Conservation (phyloP, 257 asterid species). For the Gardenia jasminoides region DNA sequence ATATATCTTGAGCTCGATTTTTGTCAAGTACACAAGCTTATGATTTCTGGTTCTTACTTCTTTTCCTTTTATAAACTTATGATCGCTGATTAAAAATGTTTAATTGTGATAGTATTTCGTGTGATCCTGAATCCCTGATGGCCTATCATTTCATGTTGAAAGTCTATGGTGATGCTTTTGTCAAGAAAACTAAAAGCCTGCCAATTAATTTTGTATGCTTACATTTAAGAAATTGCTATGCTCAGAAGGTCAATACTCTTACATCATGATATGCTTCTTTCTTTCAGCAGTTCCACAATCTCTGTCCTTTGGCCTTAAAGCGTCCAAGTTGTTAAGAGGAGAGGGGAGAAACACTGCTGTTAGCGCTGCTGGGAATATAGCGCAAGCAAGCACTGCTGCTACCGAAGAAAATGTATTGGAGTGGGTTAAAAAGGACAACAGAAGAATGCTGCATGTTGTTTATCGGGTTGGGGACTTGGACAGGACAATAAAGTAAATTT, state of each 20-base stretch:
- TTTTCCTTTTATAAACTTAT: not conserved
- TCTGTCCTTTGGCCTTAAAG: slow-evolving; percentile 58
- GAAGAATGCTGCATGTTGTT: slow-evolving; percentile 98
- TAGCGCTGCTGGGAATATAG: slow-evolving; percentile 55
- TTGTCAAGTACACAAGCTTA: not conserved
- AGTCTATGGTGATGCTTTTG: not conserved
- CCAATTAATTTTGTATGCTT: not conserved
- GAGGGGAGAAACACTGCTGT: slow-evolving; percentile 33
- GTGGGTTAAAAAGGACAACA: slow-evolving; percentile 87
- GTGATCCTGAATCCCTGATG: not conserved
- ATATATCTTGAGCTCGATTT: not conserved
- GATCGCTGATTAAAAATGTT: not conserved
- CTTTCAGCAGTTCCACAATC: slow-evolving; percentile 59
- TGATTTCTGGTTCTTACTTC: not conserved
- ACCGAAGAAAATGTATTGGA: slow-evolving; percentile 68
- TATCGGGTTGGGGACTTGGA: slow-evolving; percentile 98
- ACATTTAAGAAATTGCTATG: slow-evolving; percentile 6
- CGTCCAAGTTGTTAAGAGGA: slow-evolving; percentile 48
- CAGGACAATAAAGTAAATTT: slow-evolving; percentile 83
- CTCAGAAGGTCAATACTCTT: slow-evolving; percentile 15
- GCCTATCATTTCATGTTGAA: not conserved
- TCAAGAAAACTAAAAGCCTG: not conserved
- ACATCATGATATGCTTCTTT: slow-evolving; percentile 25
- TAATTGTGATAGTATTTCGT: not conserved
- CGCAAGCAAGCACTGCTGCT: slow-evolving; percentile 65